These are phyloP conservation scores for Inonotus obliquus DNA, from an alignment of 1,284 basidiomycete genomes.

Conservation along the genomic window DNA sequence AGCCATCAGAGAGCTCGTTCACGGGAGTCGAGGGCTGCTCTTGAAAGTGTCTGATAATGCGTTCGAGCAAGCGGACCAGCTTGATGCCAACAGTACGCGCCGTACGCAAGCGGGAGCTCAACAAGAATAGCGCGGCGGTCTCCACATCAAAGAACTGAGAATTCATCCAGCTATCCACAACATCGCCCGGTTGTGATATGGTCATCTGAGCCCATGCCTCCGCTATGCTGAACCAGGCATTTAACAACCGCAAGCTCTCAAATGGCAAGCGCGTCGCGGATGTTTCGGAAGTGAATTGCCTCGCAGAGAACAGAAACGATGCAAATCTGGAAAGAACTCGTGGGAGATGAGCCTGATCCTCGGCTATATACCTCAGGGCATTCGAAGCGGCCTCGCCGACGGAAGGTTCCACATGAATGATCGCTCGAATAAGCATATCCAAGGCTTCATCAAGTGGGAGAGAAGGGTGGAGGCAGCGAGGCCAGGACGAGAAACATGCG, in stretches of 20 bases:
- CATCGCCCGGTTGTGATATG: conserved; percentile 35
- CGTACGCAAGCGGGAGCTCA: conserved; percentile 54
- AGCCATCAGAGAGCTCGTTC: conserved; percentile 25
- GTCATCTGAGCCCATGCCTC: conserved; percentile 60
- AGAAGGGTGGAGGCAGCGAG: conserved; percentile 65
- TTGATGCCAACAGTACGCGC: conserved; percentile 58
- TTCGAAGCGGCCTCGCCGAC: conserved; percentile 67
- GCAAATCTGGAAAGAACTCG: conserved; percentile 68
- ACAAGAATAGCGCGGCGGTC: conserved; percentile 72
- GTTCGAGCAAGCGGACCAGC: conserved; percentile 49
- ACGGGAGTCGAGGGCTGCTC: conserved; percentile 29
- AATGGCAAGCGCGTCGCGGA: conserved; percentile 53
- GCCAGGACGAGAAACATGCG: conserved; percentile 83
- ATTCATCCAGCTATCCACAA: conserved; percentile 35
- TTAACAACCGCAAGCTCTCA: conserved; percentile 60
- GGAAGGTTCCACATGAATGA: conserved; percentile 79
- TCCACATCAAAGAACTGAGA: conserved; percentile 59
- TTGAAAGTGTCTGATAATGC: conserved; percentile 39
- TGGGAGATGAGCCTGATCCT: conserved; percentile 53
- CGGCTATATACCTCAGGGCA: conserved; percentile 73
- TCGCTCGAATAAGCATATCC: conserved; percentile 77
- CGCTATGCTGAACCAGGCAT: conserved; percentile 74
- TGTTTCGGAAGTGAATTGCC: conserved; percentile 62
- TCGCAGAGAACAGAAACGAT: conserved; percentile 74
- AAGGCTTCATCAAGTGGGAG: conserved; percentile 60